phyloP scores from a whole-genome alignment of 2,329 filamentous ascomycete genomes.

The Hymenoscyphus fraxineus region DNA sequence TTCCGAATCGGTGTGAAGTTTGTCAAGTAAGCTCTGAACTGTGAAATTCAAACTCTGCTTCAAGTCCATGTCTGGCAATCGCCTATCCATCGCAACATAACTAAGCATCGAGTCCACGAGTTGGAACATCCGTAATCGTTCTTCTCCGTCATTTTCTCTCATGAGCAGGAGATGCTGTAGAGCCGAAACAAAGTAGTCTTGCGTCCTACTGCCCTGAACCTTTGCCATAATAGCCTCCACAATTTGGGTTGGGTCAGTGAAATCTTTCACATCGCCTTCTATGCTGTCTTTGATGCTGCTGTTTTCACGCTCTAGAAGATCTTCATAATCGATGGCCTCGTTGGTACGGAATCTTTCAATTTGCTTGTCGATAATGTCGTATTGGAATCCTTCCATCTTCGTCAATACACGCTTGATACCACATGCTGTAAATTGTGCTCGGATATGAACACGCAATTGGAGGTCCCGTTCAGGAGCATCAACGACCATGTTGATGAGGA shows the following conservation, averaged over 20 bases:
- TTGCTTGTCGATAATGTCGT: slow-evolving; percentile 97
- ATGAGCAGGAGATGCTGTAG: slow-evolving; percentile 94
- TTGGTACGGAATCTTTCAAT: slow-evolving; percentile 90
- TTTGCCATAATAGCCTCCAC: slow-evolving; percentile 88
- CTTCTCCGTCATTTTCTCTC: slow-evolving; percentile 85
- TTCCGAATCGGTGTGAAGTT: slow-evolving; percentile 93
- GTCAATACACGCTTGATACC: slow-evolving; percentile 89
- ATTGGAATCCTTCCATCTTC: slow-evolving; percentile 98
- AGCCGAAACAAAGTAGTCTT: slow-evolving; percentile 94
- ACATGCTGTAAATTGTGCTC: slow-evolving; percentile 92
- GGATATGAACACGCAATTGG: slow-evolving; percentile 87
- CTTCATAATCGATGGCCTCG: slow-evolving; percentile 97
- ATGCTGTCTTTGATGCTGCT: slow-evolving; percentile 81
- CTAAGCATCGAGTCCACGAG: slow-evolving; percentile 98
- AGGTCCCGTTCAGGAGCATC: slow-evolving; percentile 87
- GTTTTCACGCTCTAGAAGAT: slow-evolving; percentile 86
- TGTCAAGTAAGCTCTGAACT: slow-evolving; percentile 90
- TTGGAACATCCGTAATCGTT: slow-evolving; percentile 92
- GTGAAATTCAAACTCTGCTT: slow-evolving; percentile 98
- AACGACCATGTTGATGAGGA: slow-evolving; percentile 94
- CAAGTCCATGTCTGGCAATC: slow-evolving; percentile 92
- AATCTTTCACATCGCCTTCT: slow-evolving; percentile 70
- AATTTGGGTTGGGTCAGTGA: slow-evolving; percentile 90
- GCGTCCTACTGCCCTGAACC: slow-evolving; percentile 75
- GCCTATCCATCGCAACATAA: slow-evolving; percentile 96